Evolutionary conservation across 345 rosid species (phyloP), one percentile per base, ranked within the genome.

Genomic region (Boechera stricta): DNA sequence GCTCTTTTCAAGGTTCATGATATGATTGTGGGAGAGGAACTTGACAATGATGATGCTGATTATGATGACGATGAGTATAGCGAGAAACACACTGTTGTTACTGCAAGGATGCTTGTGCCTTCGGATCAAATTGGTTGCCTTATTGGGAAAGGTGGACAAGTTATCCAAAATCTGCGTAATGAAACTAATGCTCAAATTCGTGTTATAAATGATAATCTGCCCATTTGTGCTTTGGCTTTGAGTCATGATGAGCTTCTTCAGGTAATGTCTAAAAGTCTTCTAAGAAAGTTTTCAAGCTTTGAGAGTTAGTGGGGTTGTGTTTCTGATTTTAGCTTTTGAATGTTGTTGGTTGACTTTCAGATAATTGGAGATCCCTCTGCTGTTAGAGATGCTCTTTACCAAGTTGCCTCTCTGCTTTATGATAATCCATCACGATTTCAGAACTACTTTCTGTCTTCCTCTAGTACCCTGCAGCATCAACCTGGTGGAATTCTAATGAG

Each of bases 111-210:
- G 81, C 91, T 89, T 70, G 89, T 87, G 56, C 82, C 90, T 0
- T 86, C 91, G 0, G 94, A 89, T 85, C 94, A 89, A 84, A 89
- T 87, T 67, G 94, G 94, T 15, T 89, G 88, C 57, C 74, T 89
- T 52, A 86, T 87, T 76, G 94, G 94, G 28, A 89, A 85, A 84
- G 90, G 89, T 64, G 94, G 91, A 53, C 84, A 85, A 60, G 86
- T 89, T 32, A 84, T 89, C 60, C 86, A 89, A 49, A 89, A 72
- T 7, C 80, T 89, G 12, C 82, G 90, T 24, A 77, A 69, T 5
- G 88, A 87, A 67, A 87, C 85, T 5, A 80, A 82, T 60, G 86
- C 94, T 60, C 87, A 87, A 31, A 81, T 89, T 65, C 90, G 91
- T 78, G 83, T 89, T 56, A 78, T 84, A 15, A 84, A 82, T 39